Conservation (phyloP, 2,329 filamentous ascomycete species). For the Hypoxylon sp. region DNA sequence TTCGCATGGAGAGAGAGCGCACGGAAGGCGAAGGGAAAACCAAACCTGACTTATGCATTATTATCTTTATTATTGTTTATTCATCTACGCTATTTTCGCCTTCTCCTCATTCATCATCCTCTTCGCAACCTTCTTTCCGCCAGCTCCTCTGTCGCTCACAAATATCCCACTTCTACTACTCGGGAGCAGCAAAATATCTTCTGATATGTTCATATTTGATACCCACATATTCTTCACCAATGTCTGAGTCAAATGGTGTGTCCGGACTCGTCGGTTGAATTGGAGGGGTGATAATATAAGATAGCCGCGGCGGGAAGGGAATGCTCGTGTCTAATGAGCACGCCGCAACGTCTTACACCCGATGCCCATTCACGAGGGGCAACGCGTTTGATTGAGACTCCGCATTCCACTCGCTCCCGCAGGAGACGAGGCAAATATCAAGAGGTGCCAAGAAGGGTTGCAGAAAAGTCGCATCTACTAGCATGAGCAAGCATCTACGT, state of each 20-base stretch:
- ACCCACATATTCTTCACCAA: constrained; percentile 19
- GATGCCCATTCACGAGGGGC: constrained; percentile 3
- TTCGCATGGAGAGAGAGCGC: constrained; percentile 8
- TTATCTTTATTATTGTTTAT: constrained; percentile 13
- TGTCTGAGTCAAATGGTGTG: not conserved
- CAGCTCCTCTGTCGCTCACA: constrained; percentile 1
- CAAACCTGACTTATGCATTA: constrained; percentile 8
- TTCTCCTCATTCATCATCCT: constrained; percentile 6
- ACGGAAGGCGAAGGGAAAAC: constrained; percentile 19
- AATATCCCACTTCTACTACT: not conserved
- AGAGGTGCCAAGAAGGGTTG: not conserved
- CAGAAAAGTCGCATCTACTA: not conserved
- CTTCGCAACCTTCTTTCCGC: constrained; percentile 19
- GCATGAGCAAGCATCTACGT: constrained; percentile 1
- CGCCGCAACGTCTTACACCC: not conserved
- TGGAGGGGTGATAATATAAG: constrained; percentile 9
- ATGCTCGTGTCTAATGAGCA: constrained; percentile 4
- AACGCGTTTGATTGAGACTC: constrained; percentile 7
- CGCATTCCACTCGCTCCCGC: constrained; percentile 9
- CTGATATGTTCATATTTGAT: constrained; percentile 33
- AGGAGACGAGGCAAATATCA: not conserved
- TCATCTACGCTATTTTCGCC: not conserved
- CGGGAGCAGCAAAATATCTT: not conserved
- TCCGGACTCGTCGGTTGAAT: not conserved
- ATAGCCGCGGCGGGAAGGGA: not conserved